These are phyloP conservation scores for Biancaea sappan DNA, from an alignment of 306 rosid species.

Conservation along the genomic window DNA sequence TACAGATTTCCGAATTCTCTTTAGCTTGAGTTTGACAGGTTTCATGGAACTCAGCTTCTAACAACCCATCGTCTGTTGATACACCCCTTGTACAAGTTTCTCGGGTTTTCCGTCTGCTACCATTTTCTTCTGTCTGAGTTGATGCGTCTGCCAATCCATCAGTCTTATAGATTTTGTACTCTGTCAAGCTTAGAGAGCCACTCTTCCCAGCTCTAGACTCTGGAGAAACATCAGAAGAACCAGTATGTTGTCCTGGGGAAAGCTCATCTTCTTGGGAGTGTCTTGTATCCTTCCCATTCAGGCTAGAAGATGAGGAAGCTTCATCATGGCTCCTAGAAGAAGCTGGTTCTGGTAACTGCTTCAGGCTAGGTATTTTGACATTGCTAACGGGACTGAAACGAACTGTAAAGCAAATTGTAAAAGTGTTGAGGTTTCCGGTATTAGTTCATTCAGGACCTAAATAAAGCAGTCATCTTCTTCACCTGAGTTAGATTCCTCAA, in stretches of 20 bases:
- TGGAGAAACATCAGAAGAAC: constrained; percentile 73
- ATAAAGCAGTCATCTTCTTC: constrained; percentile 25
- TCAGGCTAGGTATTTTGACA: constrained; percentile 60
- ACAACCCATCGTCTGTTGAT: constrained; percentile 81
- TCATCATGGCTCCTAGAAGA: constrained; percentile 78
- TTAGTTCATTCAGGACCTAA: constrained; percentile 25
- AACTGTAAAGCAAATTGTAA: constrained; percentile 46
- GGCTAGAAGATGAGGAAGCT: constrained; percentile 83
- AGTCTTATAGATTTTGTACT: constrained; percentile 75
- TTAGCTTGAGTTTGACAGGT: constrained; percentile 53
- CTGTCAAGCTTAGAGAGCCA: constrained; percentile 75
- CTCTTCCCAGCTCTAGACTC: constrained; percentile 71
- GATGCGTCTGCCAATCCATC: constrained; percentile 94
- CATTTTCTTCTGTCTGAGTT: constrained; percentile 90
- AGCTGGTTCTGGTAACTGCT: constrained; percentile 75
- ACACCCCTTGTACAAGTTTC: constrained; percentile 94
- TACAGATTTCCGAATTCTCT: constrained; percentile 61
- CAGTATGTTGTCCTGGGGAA: constrained; percentile 56
- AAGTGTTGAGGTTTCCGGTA: constrained; percentile 11
- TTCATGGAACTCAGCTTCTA: constrained; percentile 57
- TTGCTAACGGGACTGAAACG: constrained; percentile 67
- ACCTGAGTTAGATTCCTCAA: constrained; percentile 91
- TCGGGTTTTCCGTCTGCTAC: constrained; percentile 46
- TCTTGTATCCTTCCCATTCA: constrained; percentile 83
- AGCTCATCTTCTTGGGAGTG: constrained; percentile 77